These are phyloP conservation scores for Suhomyces ambrosiae DNA, from an alignment of 1,139 yeast species.

Conservation along the genomic window DNA sequence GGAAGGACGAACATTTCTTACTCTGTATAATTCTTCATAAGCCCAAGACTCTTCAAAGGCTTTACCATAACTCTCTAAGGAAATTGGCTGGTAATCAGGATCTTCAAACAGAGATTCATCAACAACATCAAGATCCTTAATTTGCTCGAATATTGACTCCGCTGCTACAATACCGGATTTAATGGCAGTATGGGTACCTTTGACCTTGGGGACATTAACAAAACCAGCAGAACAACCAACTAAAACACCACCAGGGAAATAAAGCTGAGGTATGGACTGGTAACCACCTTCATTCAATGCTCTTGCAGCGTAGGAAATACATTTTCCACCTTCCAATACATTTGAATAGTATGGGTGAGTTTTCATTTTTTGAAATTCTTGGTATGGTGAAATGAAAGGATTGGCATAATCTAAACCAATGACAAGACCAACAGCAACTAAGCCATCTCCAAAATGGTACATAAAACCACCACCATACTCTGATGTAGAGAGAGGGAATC, in stretches of 20 bases:
- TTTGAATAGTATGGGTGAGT: constrained; percentile 83
- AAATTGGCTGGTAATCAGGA: constrained; percentile 44
- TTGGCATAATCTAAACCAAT: constrained; percentile 90
- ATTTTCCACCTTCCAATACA: constrained; percentile 83
- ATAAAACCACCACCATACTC: constrained; percentile 96
- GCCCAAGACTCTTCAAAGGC: constrained; percentile 82
- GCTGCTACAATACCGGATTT: constrained; percentile 95
- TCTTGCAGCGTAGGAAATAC: constrained; percentile 92
- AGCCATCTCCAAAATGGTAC: constrained; percentile 93
- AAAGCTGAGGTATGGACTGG: constrained; percentile 85
- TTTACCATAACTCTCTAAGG: constrained; percentile 59
- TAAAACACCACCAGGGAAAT: constrained; percentile 93
- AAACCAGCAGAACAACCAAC: constrained; percentile 97
- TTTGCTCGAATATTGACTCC: constrained; percentile 67
- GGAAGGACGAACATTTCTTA: constrained; percentile 90
- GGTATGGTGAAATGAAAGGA: constrained; percentile 93
- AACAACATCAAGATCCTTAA: constrained; percentile 51
- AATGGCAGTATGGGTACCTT: constrained; percentile 98
- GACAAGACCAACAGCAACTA: constrained; percentile 88
- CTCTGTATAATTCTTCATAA: constrained; percentile 73
- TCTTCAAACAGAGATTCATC: constrained; percentile 49
- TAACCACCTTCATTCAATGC: constrained; percentile 95
- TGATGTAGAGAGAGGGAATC: constrained; percentile 74
- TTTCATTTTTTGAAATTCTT: constrained; percentile 93
- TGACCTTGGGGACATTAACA: constrained; percentile 93